Evolutionary conservation across 2,329 filamentous ascomycete species (phyloP).

Genomic region (Lasiodiplodia sp.): DNA sequence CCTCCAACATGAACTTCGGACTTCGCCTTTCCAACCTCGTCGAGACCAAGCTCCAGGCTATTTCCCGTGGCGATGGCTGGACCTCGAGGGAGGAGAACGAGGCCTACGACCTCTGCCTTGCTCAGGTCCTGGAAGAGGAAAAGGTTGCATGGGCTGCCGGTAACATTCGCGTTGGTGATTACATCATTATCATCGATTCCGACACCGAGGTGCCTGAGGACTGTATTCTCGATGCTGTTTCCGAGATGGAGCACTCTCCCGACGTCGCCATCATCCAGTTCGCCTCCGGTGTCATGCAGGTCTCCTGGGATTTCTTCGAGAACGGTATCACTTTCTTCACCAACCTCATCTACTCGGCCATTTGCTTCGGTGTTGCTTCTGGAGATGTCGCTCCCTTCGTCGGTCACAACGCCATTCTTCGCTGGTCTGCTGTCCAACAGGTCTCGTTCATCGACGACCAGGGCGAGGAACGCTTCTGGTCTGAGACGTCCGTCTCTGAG

Average conservation of each 20-base stretch:
- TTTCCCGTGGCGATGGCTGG: conserved; percentile 47
- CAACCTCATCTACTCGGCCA: conserved; percentile 77
- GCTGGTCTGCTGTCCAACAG: conserved; percentile 71
- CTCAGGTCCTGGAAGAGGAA: conserved; percentile 69
- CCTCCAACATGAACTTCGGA: conserved; percentile 79
- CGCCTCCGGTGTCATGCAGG: conserved; percentile 30
- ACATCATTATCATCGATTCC: conserved; percentile 50
- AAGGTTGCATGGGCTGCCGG: conserved; percentile 82
- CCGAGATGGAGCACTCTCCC: conserved; percentile 81
- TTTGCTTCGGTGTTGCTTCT: conserved; percentile 72
- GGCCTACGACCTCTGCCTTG: conserved; percentile 50
- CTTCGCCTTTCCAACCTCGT: conserved; percentile 68
- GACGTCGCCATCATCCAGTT: conserved; percentile 69
- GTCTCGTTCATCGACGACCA: conserved; percentile 64
- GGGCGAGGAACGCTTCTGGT: conserved; percentile 74
- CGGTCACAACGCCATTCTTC: conserved; percentile 77
- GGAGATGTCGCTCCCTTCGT: conserved; percentile 79
- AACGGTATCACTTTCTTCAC: conserved; percentile 75
- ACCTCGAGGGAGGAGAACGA: conserved; percentile 35
- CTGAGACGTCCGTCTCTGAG: conserved; percentile 77
- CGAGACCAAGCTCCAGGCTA: conserved; percentile 62
- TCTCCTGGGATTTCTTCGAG: conserved; percentile 27
- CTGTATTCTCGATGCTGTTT: conserved; percentile 79
- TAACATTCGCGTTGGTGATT: conserved; percentile 76
- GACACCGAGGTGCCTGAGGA: conserved; percentile 80